Evolutionary conservation across 83 land plant genomes (phyloP), one percentile per base, ranked within the genome.

Genomic region (Picea engelmannii): DNA sequence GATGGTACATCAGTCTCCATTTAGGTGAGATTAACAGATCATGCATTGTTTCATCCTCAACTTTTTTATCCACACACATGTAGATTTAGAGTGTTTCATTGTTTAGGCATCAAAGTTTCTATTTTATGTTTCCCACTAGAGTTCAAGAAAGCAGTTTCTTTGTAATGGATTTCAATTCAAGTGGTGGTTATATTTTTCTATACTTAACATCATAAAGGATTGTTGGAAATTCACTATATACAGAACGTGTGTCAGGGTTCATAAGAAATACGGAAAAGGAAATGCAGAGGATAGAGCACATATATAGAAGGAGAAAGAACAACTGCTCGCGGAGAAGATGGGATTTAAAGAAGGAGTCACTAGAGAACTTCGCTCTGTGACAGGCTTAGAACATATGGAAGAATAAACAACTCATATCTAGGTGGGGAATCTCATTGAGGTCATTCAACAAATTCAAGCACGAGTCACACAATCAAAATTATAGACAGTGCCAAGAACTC

Each of bases 121-220:
- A 44, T 74, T n/a, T 42, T 74, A 9, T 74, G 75, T 47, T 21
- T 40, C 24, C 12, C 44, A 47, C 13, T 59, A 74, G 77, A 74
- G 58, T 24, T 74, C 59, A 16, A n/a, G 16, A 74, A 74, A 74
- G 13, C 27, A 74, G 15, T 23, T 74, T 74, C 77, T 10, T 24
- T 24, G 47, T n/a, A 44, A 73, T 12, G n/a, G 4, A 47, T 47
- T 47, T 74, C 77, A 74, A 74, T 47, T 74, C 77, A 74, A 74
- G 12, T 47, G 59, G 13, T 40, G 15, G 58, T 47, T 74, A 42
- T 49, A 74, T 40, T 44, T 74, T 59, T 47, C 27, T 0, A 40
- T 10, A 16, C 23, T 74, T 49, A 55, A 47, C 23, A 47, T 15
- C 59, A 74, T 25, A 74, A 23, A 71, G 58, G 12, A 47, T n/a